These are phyloP conservation scores for Rhodotorula sp. DNA, from an alignment of 1,284 basidiomycete species.

Conservation along the genomic window DNA sequence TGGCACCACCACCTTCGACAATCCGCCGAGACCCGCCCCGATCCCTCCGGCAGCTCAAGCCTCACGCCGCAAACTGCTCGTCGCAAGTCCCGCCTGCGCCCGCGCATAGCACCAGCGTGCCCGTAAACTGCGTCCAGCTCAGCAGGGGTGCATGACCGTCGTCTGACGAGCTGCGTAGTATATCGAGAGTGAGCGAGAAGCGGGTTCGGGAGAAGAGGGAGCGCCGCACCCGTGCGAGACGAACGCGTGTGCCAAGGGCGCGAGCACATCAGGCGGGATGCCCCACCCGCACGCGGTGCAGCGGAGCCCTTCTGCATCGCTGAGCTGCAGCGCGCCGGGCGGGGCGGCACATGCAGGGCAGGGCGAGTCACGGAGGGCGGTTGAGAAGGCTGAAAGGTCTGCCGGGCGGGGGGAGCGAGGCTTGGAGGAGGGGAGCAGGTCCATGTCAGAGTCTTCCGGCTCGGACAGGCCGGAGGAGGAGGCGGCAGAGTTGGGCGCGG, in stretches of 20 bases:
- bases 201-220: neutral
- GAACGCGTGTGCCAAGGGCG: constrained; percentile 2
- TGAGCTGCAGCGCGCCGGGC: neutral
- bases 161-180: neutral
- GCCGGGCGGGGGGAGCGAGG: neutral
- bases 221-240: constrained; percentile 12
- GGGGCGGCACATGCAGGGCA: constrained; percentile 10
- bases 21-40: too few species aligned
- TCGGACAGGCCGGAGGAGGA: neutral
- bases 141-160: neutral
- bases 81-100: constrained; percentile 2
- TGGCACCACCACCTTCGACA: too few species aligned
- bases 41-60: neutral
- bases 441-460: neutral
- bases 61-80: constrained; percentile 25
- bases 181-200: neutral
- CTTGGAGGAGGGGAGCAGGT: neutral
- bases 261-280: constrained; percentile 2
- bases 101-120: neutral
- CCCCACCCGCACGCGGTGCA: constrained; percentile 10
- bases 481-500: neutral
- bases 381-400: neutral
- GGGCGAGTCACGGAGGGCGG: neutral
- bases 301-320: neutral
- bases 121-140: neutral